Evolutionary conservation across 306 rosid genomes (phyloP).

Genomic region (Rosa chinensis): DNA sequence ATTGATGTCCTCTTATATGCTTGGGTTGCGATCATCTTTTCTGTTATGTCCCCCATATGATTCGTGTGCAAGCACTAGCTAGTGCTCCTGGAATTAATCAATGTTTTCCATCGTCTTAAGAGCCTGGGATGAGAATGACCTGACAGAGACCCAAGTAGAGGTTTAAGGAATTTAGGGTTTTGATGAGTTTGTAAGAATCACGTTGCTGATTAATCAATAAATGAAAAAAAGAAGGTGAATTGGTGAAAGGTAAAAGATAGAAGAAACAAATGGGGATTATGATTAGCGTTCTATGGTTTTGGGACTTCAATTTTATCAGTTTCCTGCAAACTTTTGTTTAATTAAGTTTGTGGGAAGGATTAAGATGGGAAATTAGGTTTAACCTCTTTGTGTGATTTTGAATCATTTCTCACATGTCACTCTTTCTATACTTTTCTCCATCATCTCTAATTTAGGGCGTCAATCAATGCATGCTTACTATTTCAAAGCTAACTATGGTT

Average conservation of each 20-base stretch:
- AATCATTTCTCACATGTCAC: not conserved
- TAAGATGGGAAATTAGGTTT: too few relatives aligned
- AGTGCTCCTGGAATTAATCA: not conserved
- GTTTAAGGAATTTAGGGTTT: not conserved
- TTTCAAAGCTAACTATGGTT: not conserved
- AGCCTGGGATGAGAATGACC: not conserved
- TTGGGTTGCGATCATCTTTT: not conserved
- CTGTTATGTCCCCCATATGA: not conserved
- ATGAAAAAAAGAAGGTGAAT: too few relatives aligned
- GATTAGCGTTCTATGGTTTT: too few relatives aligned
- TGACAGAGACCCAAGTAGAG: not conserved
- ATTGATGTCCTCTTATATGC: not conserved
- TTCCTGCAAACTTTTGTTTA: not conserved
- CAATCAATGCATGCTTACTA: not conserved
- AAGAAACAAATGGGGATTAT: too few relatives aligned
- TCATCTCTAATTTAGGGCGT: not conserved
- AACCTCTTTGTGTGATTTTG: not conserved
- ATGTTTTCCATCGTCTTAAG: not conserved
- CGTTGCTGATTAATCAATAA: too few relatives aligned
- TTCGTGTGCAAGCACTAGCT: conserved; percentile 1
- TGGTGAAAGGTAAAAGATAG: too few relatives aligned
- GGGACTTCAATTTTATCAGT: not conserved
- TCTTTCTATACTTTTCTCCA: not conserved
- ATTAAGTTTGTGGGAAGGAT: not conserved
- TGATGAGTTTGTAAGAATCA: too few relatives aligned